These are phyloP conservation scores for Furcasterigmium furcatum DNA, from an alignment of 2,329 filamentous ascomycete genomes.

Conservation along the genomic window DNA sequence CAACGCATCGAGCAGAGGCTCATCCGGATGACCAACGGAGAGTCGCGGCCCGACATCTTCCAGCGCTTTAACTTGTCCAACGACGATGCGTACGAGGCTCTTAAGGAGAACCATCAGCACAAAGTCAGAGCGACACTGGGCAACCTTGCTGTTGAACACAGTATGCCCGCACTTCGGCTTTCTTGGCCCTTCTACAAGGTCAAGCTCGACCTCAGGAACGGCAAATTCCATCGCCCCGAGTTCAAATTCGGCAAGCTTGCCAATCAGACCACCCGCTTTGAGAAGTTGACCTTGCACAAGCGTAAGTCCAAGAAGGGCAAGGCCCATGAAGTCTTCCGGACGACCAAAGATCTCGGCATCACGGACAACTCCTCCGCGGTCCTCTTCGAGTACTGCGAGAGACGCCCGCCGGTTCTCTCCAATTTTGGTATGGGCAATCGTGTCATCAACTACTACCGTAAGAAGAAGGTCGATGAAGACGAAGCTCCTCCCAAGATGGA, in stretches of 20 bases:
- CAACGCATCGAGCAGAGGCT: conserved; percentile 52
- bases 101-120: conserved; percentile 96
- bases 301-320: conserved; percentile 80
- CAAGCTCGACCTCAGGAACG: conserved; percentile 71
- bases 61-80: conserved; percentile 95
- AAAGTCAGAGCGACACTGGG: conserved; percentile 92
- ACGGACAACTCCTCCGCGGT: conserved; percentile 86
- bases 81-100: conserved; percentile 88
- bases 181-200: conserved; percentile 97
- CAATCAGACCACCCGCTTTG: conserved; percentile 68
- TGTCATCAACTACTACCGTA: conserved; percentile 95
- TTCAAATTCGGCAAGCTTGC: conserved; percentile 68
- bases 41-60: conserved; percentile 68
- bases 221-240: conserved; percentile 78
- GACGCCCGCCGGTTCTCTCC: conserved; percentile 85
- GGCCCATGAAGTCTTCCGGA: conserved; percentile 73
- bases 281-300: conserved; percentile 69
- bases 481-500: conserved; percentile 74
- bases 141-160: conserved; percentile 91
- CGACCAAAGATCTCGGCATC: conserved; percentile 78
- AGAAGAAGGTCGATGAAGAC: conserved; percentile 71
- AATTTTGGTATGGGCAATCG: conserved; percentile 98
- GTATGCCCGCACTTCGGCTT: conserved; percentile 83
- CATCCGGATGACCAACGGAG: conserved; percentile 66
- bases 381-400: conserved; percentile 93